These are phyloP conservation scores for Aspergillus intermedius DNA, from an alignment of 2,329 filamentous ascomycete genomes.

Conservation along the genomic window DNA sequence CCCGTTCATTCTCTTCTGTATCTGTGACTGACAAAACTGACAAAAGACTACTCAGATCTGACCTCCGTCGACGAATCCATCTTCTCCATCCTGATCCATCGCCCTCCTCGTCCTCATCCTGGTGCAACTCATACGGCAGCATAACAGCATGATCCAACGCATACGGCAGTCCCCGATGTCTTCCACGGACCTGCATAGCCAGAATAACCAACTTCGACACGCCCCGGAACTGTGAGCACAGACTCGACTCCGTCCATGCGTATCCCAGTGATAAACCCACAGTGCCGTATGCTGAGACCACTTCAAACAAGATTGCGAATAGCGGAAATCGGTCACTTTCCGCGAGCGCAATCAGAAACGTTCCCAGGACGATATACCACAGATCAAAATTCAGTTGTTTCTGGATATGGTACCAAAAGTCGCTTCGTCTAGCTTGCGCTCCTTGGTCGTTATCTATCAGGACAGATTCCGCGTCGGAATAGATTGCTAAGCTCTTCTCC, in stretches of 20 bases:
- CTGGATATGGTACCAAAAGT: constrained; percentile 81
- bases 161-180: constrained; percentile 57
- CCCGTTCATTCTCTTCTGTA: background rate
- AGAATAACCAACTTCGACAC: constrained; percentile 58
- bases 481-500: constrained; percentile 60
- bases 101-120: background rate
- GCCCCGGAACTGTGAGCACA: constrained; percentile 69
- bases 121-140: constrained; percentile 48
- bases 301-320: constrained; percentile 68
- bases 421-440: constrained; percentile 53
- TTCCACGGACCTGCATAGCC: constrained; percentile 57
- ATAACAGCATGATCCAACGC: constrained; percentile 62
- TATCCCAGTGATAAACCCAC: constrained; percentile 84
- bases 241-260: constrained; percentile 63
- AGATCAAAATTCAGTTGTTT: constrained; percentile 90
- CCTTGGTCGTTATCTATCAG: constrained; percentile 19
- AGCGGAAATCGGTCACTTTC: constrained; percentile 66
- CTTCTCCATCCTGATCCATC: constrained; percentile 7
- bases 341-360: constrained; percentile 82
- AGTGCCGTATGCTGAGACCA: constrained; percentile 83
- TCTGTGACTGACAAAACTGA: constrained; percentile 3
- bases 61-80: constrained; percentile 10
- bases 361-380: constrained; percentile 89
- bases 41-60: constrained; percentile 7
- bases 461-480: constrained; percentile 56